These are phyloP conservation scores for Ramaria sp. DNA, from an alignment of 768 basidiomycete species.

Conservation along the genomic window DNA sequence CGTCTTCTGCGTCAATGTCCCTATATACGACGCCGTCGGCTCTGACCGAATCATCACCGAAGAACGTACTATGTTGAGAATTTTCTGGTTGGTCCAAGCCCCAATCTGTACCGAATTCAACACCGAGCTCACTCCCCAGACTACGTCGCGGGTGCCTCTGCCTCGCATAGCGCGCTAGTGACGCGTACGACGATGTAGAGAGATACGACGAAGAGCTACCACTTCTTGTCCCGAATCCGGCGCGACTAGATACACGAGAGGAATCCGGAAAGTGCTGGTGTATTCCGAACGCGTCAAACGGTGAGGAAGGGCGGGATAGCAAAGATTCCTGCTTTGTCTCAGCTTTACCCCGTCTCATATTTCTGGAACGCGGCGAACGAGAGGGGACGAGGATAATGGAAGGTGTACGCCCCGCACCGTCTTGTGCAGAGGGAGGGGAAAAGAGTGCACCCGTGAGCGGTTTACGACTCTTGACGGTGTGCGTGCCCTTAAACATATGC, in stretches of 20 bases:
- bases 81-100: slow-evolving; percentile 15
- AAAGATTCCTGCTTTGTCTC: background rate
- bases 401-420: background rate
- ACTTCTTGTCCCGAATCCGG: background rate
- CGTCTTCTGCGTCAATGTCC: background rate
- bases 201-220: background rate
- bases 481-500: background rate
- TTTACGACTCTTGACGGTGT: background rate
- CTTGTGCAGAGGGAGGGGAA: background rate
- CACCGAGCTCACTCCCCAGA: slow-evolving; percentile 49
- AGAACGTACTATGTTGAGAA: background rate
- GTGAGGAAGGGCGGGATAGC: background rate
- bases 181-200: background rate
- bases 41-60: slow-evolving; percentile 4
- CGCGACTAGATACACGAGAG: background rate
- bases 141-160: slow-evolving; percentile 18
- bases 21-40: background rate
- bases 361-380: background rate
- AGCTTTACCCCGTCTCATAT: background rate
- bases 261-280: background rate
- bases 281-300: background rate
- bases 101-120: slow-evolving; percentile 38
- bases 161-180: background rate
- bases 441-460: slow-evolving; percentile 3
- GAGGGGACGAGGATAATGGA: slow-evolving; percentile 1